These are phyloP conservation scores for Tylopilus rubrobrunneus DNA, from an alignment of 768 basidiomycete species.

Conservation along the genomic window DNA sequence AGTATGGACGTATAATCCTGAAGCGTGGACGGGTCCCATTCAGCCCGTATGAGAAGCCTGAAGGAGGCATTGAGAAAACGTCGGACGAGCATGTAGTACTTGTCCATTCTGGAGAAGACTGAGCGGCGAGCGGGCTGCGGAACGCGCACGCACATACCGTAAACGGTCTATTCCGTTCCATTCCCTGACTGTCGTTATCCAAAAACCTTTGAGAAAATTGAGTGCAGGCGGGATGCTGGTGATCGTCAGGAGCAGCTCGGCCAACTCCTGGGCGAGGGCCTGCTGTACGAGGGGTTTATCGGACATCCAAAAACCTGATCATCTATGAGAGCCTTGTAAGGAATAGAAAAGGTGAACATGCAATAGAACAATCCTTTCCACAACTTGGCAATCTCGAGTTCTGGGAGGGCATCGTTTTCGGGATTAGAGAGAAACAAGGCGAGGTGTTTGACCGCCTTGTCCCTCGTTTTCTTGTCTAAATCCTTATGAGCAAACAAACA, in stretches of 20 bases:
- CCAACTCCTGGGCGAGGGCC: conserved; percentile 79
- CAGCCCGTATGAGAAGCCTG: conserved; percentile 62
- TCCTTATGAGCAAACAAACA: background rate
- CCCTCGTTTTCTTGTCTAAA: conserved; percentile 85
- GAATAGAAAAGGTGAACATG: conserved; percentile 32
- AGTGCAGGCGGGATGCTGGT: conserved; percentile 55
- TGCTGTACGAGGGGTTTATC: conserved; percentile 98
- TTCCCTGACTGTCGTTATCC: conserved; percentile 85
- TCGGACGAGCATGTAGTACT: conserved; percentile 93
- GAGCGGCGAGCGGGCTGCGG: background rate
- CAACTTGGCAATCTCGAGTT: conserved; percentile 81
- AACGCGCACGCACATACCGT: conserved; percentile 48
- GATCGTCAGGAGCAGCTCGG: conserved; percentile 75
- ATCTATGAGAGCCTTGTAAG: background rate
- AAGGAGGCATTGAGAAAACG: conserved; percentile 86
- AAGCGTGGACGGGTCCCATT: conserved; percentile 61
- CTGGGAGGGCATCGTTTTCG: conserved; percentile 52
- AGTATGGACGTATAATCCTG: conserved; percentile 69
- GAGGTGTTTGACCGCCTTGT: conserved; percentile 83
- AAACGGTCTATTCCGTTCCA: conserved; percentile 92
- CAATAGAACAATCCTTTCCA: conserved; percentile 99
- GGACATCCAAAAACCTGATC: conserved; percentile 97
- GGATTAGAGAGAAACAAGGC: conserved; percentile 73
- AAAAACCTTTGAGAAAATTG: conserved; percentile 83
- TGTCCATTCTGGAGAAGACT: conserved; percentile 71